These are phyloP conservation scores for Naumovozyma baii DNA, from an alignment of 805 yeast genomes.

Conservation along the genomic window DNA sequence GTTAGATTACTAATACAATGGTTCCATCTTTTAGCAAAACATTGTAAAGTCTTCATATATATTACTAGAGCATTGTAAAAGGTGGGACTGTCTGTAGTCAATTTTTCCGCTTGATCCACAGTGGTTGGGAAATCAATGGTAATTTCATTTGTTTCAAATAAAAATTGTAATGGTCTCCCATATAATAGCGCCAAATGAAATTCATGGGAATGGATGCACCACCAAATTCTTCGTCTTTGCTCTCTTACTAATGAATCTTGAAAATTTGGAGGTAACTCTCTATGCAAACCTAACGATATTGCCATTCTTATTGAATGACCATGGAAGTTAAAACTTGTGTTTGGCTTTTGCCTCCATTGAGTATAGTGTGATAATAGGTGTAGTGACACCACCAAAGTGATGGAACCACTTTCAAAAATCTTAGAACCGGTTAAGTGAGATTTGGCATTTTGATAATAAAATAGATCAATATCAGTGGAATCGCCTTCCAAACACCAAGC, in stretches of 20 bases:
- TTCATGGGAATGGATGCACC: slow-evolving; percentile 57
- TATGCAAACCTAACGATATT: slow-evolving; percentile 50
- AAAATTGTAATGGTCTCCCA: slow-evolving; percentile 54
- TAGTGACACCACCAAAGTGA: slow-evolving; percentile 44
- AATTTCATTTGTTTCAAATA: slow-evolving; percentile 34
- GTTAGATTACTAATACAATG: neutral
- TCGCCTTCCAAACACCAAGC: slow-evolving; percentile 58
- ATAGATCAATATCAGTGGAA: slow-evolving; percentile 38
- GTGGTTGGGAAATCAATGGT: slow-evolving; percentile 44
- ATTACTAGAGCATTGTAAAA: neutral
- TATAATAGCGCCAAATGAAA: slow-evolving; percentile 54
- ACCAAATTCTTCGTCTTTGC: slow-evolving; percentile 54
- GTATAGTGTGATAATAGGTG: slow-evolving; percentile 50
- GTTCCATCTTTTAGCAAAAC: slow-evolving; percentile 18
- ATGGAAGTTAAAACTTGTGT: slow-evolving; percentile 58
- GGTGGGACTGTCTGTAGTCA: slow-evolving; percentile 38
- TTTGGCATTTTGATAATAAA: slow-evolving; percentile 48
- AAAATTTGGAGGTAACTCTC: slow-evolving; percentile 30
- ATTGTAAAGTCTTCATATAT: neutral
- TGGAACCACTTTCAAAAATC: slow-evolving; percentile 52
- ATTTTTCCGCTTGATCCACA: slow-evolving; percentile 34
- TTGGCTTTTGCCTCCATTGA: slow-evolving; percentile 56
- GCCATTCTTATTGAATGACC: slow-evolving; percentile 64
- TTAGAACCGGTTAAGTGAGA: slow-evolving; percentile 30
- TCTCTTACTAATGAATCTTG: slow-evolving; percentile 32